These are phyloP conservation scores for Ophidiomyces ophidiicola DNA, from an alignment of 2,329 filamentous ascomycete species.

Conservation along the genomic window DNA sequence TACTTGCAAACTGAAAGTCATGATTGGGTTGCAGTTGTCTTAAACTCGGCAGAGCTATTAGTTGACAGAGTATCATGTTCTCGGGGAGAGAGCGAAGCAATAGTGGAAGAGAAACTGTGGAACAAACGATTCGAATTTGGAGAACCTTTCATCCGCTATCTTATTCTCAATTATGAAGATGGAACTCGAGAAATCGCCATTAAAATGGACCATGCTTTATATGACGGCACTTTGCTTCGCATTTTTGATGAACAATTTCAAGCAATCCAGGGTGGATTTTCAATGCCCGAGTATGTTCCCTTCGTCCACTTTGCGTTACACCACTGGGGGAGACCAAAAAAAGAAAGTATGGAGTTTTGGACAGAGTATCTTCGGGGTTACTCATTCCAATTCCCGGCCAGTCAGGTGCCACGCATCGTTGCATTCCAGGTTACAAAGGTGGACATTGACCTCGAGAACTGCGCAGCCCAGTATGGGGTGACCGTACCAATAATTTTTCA, in stretches of 20 bases:
- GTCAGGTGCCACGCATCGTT: slow-evolving; percentile 11
- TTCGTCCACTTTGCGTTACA: slow-evolving; percentile 12
- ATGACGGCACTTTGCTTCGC: slow-evolving; percentile 49
- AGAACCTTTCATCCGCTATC: slow-evolving; percentile 27
- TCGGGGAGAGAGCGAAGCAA: slow-evolving; percentile 18
- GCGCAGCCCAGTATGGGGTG: slow-evolving; percentile 19
- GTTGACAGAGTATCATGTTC: slow-evolving; percentile 12
- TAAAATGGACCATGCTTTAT: slow-evolving; percentile 66
- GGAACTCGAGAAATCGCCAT: slow-evolving; percentile 14
- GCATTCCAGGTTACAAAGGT: slow-evolving; percentile 8
- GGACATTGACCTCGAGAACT: slow-evolving; percentile 16
- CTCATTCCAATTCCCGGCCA: slow-evolving; percentile 15
- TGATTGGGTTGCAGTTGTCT: slow-evolving; percentile 60
- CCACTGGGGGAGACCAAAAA: background rate
- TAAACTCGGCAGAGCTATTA: slow-evolving; percentile 28
- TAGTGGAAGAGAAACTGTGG: slow-evolving; percentile 19
- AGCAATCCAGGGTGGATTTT: slow-evolving; percentile 17
- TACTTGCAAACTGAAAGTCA: background rate
- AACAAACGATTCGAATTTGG: slow-evolving; percentile 23
- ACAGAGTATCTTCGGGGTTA: slow-evolving; percentile 15
- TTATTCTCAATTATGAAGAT: slow-evolving; percentile 19
- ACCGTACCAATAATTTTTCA: slow-evolving; percentile 29
- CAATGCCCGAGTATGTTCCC: slow-evolving; percentile 20
- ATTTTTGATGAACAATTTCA: slow-evolving; percentile 28
- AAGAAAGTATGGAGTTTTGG: slow-evolving; percentile 12